Base-by-base conservation (phyloP, 192 early-diverging fungal genomes). In the Entophlyctis luteolus region DNA sequence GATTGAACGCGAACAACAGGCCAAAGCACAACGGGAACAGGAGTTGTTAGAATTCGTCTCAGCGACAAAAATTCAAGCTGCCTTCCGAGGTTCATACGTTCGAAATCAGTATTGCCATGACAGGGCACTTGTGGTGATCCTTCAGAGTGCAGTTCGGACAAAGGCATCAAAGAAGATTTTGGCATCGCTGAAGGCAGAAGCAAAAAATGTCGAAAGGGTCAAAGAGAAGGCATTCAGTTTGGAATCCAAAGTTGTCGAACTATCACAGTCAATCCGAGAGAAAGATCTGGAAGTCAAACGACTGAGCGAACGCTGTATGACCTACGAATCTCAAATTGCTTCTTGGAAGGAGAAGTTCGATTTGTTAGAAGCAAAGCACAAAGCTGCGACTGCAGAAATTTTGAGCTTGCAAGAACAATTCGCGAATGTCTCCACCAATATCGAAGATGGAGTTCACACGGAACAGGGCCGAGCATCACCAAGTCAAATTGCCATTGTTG, bases 231-330 rank as follows among this genome's bases (percentile, higher is more conserved):
- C 92, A 4, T 90, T 91, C 71, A 86, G 88, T 72, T 74, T 98
- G 1, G 95, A 98, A 72, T 86, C 85, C 76, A 96, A 93, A 79
- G 91, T 98, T 46, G 84, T 96, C 68, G 89, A 90, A 65, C 82
- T 98, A 60, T 94, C 93, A 29, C 90, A 91, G 60, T 75, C 76
- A 23, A 73, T 93, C 55, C 81, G 80, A 25, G 72, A 75, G 50
- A 82, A 84, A 67, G 78, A 82, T 59, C 77, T 89, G 54, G 89
- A 90, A 70, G 82, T 85, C 69, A 82, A 82, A 34, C 57, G 50
- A 14, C 70, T 85, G 52, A 71, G 75, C 31, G 81, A 81, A 52
- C 76, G 82, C 52, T 73, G 85, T 50, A 54, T 74, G 25, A 59
- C 78, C 16, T 75, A 89, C 53, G 92, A 92, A 68, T 65, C 58